Percentiles rank a stretch among this genome's conserved stretches.
Evolutionary conservation across 1,284 basidiomycete species (phyloP).

Genomic region (Puccinia brachypodii): DNA sequence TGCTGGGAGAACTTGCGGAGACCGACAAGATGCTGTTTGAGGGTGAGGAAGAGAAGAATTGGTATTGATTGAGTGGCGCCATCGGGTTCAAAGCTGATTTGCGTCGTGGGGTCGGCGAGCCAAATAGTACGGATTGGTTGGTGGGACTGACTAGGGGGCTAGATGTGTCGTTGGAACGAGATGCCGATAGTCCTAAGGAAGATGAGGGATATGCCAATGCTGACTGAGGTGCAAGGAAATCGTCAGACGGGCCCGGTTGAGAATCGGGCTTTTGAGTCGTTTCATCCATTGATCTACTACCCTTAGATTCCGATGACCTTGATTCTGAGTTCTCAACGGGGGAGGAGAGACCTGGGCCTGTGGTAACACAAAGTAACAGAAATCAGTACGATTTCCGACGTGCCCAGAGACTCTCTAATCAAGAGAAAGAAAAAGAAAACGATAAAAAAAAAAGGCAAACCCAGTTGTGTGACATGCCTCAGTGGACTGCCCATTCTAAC

Average conservation of each 20-base stretch:
- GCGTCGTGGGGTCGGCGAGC: constrained; percentile 30
- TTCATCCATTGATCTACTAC: neutral
- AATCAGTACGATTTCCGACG: neutral
- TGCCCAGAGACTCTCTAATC: too few relatives aligned
- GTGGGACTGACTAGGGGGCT: constrained; percentile 25
- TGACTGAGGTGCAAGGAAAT: constrained; percentile 4
- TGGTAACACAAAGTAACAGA: neutral
- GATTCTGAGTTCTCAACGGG: constrained; percentile 1
- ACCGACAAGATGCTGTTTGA: constrained; percentile 7
- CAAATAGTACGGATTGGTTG: constrained; percentile 23
- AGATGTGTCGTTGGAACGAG: constrained; percentile 1
- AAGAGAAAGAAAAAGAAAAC: neutral
- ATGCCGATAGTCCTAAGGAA: neutral
- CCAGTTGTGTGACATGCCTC: constrained; percentile 47
- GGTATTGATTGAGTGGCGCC: constrained; percentile 30
- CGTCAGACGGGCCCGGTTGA: neutral
- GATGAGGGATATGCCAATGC: neutral
- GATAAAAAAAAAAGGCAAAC: neutral
- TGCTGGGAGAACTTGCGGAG: constrained; percentile 5
- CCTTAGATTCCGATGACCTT: neutral
- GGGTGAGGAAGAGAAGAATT: constrained; percentile 8
- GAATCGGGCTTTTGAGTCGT: neutral
- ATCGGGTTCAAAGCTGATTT: constrained; percentile 41
- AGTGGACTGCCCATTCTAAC: constrained; percentile 47
- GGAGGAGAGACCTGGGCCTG: constrained; percentile 7